Evolutionary conservation across 2,329 filamentous ascomycete genomes (phyloP), one percentile per base, ranked within the genome.

Genomic region (Teratosphaeria zuluensis): DNA sequence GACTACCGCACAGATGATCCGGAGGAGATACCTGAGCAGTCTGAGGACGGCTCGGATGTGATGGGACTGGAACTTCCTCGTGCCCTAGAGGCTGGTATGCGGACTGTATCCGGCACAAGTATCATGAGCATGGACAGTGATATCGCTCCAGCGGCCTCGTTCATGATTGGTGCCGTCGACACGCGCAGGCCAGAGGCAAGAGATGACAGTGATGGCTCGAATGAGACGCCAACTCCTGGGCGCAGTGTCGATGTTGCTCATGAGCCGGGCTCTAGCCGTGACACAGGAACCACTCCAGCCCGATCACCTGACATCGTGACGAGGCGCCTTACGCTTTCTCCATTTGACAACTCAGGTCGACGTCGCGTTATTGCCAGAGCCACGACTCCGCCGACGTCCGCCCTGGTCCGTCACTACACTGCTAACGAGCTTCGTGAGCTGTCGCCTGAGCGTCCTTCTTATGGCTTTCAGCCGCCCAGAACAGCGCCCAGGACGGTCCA

Each of bases 1-100:
- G n/a, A 54, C n/a, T 61, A 61, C 51, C 57, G 52, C 7, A 61
- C 60, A 12, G 51, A 59, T n/a, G 60, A 61, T 53, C 60, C 60
- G 11, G 60, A 61, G 21, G 60, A 61, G 35, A 59, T 61, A n/a
- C 60, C 60, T 19, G 42, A 48, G 42, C 16, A 48, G 42, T 48
- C 42, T 21, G n/a, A 21, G 16, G 42, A 48, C 19, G 42, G 19
- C 19, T 48, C 42, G 6, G 42, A 24, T 48, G n/a, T 48, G n/a
- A 48, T 16, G n/a, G n/a, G 8, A 2, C n/a, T 48, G n/a, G 42
- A 19, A 8, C 16, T 48, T 12, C 8, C 42, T 21, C 42, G 42
- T n/a, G 42, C n/a, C 8, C 19, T 21, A 21, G 42, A 48, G 42
- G 42, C 42, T 8, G n/a, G 42, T 48, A n/a, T 48, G 42, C 42